These are phyloP conservation scores for Globisporangium cystogenes DNA, from an alignment of 352 stramenopile species.

Conservation along the genomic window DNA sequence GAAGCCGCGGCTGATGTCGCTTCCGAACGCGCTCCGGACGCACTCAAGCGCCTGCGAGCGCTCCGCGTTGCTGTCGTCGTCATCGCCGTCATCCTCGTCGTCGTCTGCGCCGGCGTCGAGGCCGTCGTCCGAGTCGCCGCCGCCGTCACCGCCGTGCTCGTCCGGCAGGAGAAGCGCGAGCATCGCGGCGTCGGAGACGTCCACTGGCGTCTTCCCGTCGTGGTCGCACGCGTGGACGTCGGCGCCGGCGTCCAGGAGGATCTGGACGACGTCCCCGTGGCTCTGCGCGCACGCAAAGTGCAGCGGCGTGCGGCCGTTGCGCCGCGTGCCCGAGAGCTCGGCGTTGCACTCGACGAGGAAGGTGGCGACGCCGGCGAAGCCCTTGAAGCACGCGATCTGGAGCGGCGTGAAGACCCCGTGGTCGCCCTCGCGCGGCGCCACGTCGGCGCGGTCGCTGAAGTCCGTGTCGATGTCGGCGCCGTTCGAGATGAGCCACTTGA, in stretches of 20 bases:
- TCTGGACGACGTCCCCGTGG: slow-evolving; percentile 51
- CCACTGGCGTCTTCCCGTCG: slow-evolving; percentile 51
- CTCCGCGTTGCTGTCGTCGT: slow-evolving; percentile 34
- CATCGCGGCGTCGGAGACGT: slow-evolving; percentile 47
- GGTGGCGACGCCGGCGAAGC: slow-evolving; percentile 58
- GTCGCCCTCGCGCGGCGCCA: slow-evolving; percentile 48
- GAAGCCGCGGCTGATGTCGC: slow-evolving; percentile 43
- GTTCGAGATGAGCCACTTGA: slow-evolving; percentile 85
- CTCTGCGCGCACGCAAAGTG: slow-evolving; percentile 66
- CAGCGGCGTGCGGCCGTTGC: slow-evolving; percentile 71
- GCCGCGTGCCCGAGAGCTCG: slow-evolving; percentile 47
- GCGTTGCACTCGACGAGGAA: slow-evolving; percentile 85
- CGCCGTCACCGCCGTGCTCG: slow-evolving; percentile 22
- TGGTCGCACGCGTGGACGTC: slow-evolving; percentile 59
- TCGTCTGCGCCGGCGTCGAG: slow-evolving; percentile 18
- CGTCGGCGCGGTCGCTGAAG: slow-evolving; percentile 54
- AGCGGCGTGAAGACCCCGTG: slow-evolving; percentile 71
- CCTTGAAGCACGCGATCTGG: slow-evolving; percentile 74
- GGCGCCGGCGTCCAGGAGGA: slow-evolving; percentile 62
- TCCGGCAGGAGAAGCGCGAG: slow-evolving; percentile 43
- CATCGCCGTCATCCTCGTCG: slow-evolving; percentile 19
- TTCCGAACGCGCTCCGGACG: slow-evolving; percentile 45
- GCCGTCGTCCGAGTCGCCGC: slow-evolving; percentile 17
- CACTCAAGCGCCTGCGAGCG: slow-evolving; percentile 10
- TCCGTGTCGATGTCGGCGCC: slow-evolving; percentile 80